phyloP scores from a whole-genome alignment of 2,329 filamentous ascomycete species.

The Xylaria arbuscula region DNA sequence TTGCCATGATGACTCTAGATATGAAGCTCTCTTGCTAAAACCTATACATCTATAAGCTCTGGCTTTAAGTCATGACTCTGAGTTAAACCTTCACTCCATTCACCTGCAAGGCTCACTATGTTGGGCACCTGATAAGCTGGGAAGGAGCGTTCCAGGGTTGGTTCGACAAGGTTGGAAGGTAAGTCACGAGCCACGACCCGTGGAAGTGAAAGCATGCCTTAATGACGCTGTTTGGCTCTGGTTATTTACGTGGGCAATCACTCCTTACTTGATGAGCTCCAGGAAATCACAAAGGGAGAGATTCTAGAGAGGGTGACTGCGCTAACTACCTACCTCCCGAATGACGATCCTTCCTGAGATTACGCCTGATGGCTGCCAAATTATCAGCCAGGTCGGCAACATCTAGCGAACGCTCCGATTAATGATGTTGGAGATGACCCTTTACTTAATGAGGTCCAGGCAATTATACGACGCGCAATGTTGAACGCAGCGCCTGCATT shows the following conservation, averaged over 20 bases:
- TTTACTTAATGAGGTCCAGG: constrained; percentile 28
- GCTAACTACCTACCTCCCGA: constrained; percentile 20
- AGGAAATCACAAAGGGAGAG: constrained; percentile 25
- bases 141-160: constrained; percentile 25
- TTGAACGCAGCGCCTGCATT: constrained; percentile 26
- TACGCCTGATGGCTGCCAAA: constrained; percentile 25
- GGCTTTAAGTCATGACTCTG: constrained; percentile 23
- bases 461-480: constrained; percentile 26
- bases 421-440: constrained; percentile 20
- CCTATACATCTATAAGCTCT: constrained; percentile 22
- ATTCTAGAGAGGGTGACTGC: constrained; percentile 21
- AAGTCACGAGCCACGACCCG: constrained; percentile 23
- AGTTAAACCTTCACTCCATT: constrained; percentile 26
- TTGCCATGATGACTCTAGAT: constrained; percentile 29
- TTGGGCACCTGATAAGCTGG: constrained; percentile 24
- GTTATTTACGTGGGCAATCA: constrained; percentile 25
- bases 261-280: constrained; percentile 25
- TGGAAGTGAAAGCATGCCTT: constrained; percentile 27
- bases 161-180: constrained; percentile 29
- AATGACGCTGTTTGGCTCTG: constrained; percentile 27
- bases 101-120: constrained; percentile 25
- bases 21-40: constrained; percentile 29
- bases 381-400: constrained; percentile 27
- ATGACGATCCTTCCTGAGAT: constrained; percentile 24
- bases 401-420: constrained; percentile 23